These are phyloP conservation scores for Cutaneotrichosporon dermatis DNA, from an alignment of 1,284 basidiomycete species.

Conservation along the genomic window DNA sequence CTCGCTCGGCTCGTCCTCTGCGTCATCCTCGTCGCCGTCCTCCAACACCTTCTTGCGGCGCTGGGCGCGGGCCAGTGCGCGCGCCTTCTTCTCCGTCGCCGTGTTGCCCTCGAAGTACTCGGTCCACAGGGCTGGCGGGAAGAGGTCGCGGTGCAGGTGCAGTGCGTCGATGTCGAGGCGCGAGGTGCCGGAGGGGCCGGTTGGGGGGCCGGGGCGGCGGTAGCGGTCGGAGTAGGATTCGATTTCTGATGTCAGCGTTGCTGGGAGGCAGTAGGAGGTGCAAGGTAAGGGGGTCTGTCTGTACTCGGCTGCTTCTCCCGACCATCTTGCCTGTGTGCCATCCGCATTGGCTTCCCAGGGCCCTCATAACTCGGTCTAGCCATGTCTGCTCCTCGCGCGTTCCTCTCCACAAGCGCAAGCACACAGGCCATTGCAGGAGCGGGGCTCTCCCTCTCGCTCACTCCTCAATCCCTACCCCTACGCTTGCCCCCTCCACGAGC, in stretches of 20 bases:
- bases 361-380: too few relatives aligned
- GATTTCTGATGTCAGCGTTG: constrained; percentile 33
- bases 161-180: constrained; percentile 38
- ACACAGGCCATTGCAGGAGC: too few relatives aligned
- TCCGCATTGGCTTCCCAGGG: too few relatives aligned
- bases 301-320: too few relatives aligned
- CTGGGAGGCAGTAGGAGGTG: too few relatives aligned
- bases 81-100: constrained; percentile 1
- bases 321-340: too few relatives aligned
- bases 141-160: constrained; percentile 34
- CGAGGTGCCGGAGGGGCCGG: constrained; percentile 10
- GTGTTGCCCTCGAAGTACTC: constrained; percentile 41
- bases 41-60: constrained; percentile 11
- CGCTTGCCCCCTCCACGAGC: too few relatives aligned
- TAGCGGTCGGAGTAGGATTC: constrained; percentile 46
- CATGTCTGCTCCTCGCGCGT: too few relatives aligned
- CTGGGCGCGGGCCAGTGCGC: constrained; percentile 4
- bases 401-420: too few relatives aligned
- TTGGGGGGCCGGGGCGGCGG: constrained; percentile 4
- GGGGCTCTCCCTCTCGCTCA: too few relatives aligned
- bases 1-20: constrained; percentile 7
- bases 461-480: too few relatives aligned
- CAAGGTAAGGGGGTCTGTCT: too few relatives aligned
- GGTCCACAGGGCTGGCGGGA: constrained; percentile 44
- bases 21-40: constrained; percentile 11